These are phyloP conservation scores for Fremontodendron californicum DNA, from an alignment of 345 rosid genomes.

Conservation along the genomic window DNA sequence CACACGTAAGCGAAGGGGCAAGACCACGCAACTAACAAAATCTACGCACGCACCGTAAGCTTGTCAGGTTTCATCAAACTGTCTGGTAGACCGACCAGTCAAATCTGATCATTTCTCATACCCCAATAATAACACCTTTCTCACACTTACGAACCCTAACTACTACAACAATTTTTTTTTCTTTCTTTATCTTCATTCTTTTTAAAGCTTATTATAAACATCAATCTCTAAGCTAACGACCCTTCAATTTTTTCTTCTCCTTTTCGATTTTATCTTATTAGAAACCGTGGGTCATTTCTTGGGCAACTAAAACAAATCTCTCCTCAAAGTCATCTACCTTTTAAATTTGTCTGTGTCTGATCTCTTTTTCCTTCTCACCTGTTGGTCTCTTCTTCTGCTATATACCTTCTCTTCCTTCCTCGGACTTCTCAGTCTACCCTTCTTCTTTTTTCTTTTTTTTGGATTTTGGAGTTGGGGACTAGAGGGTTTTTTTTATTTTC, in stretches of 20 bases:
- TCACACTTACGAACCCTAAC: not conserved
- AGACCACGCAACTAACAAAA: constrained; percentile 15
- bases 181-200: not conserved
- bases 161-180: not conserved
- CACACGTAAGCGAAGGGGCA: not conserved
- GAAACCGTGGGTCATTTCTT: constrained; percentile 17
- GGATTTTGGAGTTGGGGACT: not conserved
- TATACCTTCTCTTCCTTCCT: constrained; percentile 17
- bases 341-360: constrained; percentile 1
- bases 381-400: constrained; percentile 22
- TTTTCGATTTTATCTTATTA: not conserved
- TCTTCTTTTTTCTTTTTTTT: constrained; percentile 5
- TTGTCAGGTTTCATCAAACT: constrained; percentile 19
- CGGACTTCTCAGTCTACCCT: constrained; percentile 11
- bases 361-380: constrained; percentile 18
- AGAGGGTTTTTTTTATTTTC: constrained; percentile 22
- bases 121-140: not conserved
- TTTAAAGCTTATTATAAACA: not conserved
- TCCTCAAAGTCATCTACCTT: constrained; percentile 45
- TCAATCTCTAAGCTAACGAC: constrained; percentile 27
- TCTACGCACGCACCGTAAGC: not conserved
- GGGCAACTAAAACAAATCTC: constrained; percentile 19
- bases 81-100: constrained; percentile 97
- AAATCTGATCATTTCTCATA: constrained; percentile 21
- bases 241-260: constrained; percentile 32